Conservation (phyloP, 768 basidiomycete genomes). For the Coprinopsis marcescibilis region DNA sequence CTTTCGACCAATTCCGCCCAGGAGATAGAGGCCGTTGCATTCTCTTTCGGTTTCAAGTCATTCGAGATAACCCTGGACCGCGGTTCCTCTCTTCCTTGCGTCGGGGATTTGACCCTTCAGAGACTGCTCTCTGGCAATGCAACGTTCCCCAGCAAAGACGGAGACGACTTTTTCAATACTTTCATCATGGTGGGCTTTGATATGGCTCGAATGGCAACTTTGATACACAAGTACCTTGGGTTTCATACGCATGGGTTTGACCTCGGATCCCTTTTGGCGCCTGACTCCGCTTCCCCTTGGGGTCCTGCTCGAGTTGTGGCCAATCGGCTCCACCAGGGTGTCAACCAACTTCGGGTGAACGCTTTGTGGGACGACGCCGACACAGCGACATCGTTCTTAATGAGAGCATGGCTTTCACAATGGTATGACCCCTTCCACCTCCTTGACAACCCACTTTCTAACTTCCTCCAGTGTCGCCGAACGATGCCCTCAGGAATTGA, state of each 20-base stretch:
- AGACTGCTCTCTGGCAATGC: not conserved
- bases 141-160: not conserved
- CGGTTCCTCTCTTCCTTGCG: not conserved
- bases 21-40: not conserved
- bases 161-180: not conserved
- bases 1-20: not conserved
- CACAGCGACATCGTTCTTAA: constrained; percentile 21
- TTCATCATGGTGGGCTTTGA: constrained; percentile 30
- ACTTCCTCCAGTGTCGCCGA: constrained; percentile 20
- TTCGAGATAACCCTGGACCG: not conserved
- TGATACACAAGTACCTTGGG: constrained; percentile 22
- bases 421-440: constrained; percentile 17
- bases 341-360: constrained; percentile 17
- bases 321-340: constrained; percentile 12
- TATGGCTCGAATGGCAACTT: constrained; percentile 29
- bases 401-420: constrained; percentile 36
- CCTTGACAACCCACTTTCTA: not conserved
- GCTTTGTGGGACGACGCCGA: constrained; percentile 24
- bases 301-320: constrained; percentile 23
- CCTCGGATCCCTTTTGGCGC: constrained; percentile 24
- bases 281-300: constrained; percentile 17
- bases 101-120: not conserved
- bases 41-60: not conserved
- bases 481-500: constrained; percentile 4
- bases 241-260: constrained; percentile 31